phyloP scores from a whole-genome alignment of 805 yeast genomes.

The Candida methanosorbosa region DNA sequence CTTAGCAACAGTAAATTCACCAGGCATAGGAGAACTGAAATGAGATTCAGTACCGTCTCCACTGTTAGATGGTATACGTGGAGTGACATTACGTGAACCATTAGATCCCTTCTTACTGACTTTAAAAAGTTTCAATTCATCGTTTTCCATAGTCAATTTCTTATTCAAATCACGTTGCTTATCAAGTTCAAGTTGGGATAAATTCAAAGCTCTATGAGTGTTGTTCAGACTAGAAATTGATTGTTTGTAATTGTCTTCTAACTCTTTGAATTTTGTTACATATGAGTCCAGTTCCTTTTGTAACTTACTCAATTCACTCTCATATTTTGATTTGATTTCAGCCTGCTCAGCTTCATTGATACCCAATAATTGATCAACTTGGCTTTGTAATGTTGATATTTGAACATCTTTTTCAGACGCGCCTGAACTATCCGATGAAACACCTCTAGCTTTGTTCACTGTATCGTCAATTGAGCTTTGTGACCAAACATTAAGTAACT shows the following conservation, averaged over 20 bases:
- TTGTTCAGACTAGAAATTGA: conserved; percentile 66
- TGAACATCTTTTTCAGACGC: conserved; percentile 2
- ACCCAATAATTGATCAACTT: conserved; percentile 44
- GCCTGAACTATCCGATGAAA: conserved; percentile 1
- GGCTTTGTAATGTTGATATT: conserved; percentile 35
- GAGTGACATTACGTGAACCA: conserved; percentile 20
- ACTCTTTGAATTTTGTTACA: conserved; percentile 15
- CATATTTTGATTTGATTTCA: conserved; percentile 17
- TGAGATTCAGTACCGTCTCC: conserved; percentile 1
- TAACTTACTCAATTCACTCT: conserved; percentile 26
- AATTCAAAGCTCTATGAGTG: conserved; percentile 63
- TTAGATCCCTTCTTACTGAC: conserved; percentile 18
- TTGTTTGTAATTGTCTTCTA: conserved; percentile 62
- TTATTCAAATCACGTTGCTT: conserved; percentile 49
- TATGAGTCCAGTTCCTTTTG: conserved; percentile 8
- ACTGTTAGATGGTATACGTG: conserved; percentile 6
- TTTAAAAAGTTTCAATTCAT: conserved; percentile 52
- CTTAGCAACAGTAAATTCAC: background rate
- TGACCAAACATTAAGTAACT: conserved; percentile 8
- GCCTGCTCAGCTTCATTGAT: conserved; percentile 30
- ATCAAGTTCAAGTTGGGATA: conserved; percentile 64
- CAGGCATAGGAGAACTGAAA: conserved; percentile 8
- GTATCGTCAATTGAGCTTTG: conserved; percentile 2
- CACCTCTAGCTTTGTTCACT: conserved; percentile 2
- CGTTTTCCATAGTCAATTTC: conserved; percentile 54